Evolutionary conservation across 495 filamentous ascomycete genomes (phyloP), one percentile per base, ranked within the genome.

Genomic region (Penicillium mononematosum): DNA sequence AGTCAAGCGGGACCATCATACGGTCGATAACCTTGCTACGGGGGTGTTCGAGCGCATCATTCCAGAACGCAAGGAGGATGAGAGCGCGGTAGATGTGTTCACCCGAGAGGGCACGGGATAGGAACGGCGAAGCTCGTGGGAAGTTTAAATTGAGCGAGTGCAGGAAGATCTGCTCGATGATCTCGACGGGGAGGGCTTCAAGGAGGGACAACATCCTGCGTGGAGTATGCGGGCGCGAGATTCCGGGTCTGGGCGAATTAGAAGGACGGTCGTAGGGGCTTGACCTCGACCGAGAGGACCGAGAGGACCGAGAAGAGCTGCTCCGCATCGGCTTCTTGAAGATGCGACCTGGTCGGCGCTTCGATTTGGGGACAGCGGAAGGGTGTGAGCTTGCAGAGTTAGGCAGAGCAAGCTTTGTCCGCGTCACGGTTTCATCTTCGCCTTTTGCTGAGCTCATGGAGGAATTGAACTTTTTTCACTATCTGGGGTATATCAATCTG

Each of bases 131-230:
- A 5, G 75, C 67, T 17, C 72, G 68, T 8, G 80, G 75, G 5
- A 85, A 62, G 31, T 75, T 75, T 20, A 77, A 41, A 53, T 84
- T 81, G 58, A 79, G 48, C 20, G 76, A 70, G 45, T 78, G 66
- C 16, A 83, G 67, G 46, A 83, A 84, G 34, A 85, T 80, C 48
- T 70, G 64, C 61, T 83, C 76, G 32, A 85, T 66, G 9, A 85
- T 52, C 57, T 85, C 83, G 2, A 74, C 72, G 1, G 81, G 83
- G 1, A 85, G 66, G 11, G 60, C 58, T 60, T 85, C 83, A 5
- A 85, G 67, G 17, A 51, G 55, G 5, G 76, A 78, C 44, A 75
- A 62, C 7, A 58, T 61, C 11, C 53, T 46, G 32, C 5, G 29
- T 0, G 52, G 22, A 38, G 43, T 39, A 12, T 47, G 43, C 22